phyloP scores from a whole-genome alignment of 1,284 basidiomycete species.

The Amylostereum areolatum region DNA sequence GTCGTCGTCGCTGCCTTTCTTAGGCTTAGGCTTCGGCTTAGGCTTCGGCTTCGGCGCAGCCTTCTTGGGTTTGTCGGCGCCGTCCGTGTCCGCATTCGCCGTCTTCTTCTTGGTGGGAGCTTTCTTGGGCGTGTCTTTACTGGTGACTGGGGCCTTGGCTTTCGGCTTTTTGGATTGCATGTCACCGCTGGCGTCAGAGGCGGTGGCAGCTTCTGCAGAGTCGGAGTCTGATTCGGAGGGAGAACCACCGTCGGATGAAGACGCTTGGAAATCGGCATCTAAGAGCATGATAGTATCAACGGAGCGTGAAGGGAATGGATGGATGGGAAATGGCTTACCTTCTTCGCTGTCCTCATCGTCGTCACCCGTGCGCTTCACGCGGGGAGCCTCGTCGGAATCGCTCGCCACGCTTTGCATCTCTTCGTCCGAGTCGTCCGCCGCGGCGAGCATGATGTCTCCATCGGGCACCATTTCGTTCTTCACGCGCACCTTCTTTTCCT shows the following conservation, averaged over 20 bases:
- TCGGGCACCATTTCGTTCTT: constrained; percentile 97
- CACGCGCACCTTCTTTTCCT: constrained; percentile 86
- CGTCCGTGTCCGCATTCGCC: constrained; percentile 28
- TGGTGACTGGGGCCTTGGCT: constrained; percentile 31
- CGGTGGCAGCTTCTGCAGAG: constrained; percentile 68
- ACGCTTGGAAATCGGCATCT: constrained; percentile 88
- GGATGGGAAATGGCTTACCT: constrained; percentile 42
- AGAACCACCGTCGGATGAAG: constrained; percentile 79
- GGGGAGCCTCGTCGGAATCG: constrained; percentile 58
- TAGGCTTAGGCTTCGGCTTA: constrained; percentile 40
- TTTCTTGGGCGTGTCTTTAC: constrained; percentile 20
- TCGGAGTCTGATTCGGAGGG: constrained; percentile 73
- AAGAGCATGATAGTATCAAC: constrained; percentile 1
- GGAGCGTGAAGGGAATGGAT: not conserved
- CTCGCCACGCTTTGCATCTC: constrained; percentile 79
- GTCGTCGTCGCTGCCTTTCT: constrained; percentile 26
- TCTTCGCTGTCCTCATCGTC: constrained; percentile 82
- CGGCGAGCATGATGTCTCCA: constrained; percentile 67
- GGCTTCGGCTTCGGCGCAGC: constrained; percentile 21
- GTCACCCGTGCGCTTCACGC: constrained; percentile 44
- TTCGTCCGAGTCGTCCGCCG: constrained; percentile 77
- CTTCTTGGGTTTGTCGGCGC: constrained; percentile 30
- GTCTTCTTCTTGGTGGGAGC: constrained; percentile 32
- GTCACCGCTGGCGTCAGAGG: constrained; percentile 75
- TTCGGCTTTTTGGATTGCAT: constrained; percentile 38